phyloP scores from a whole-genome alignment of 495 filamentous ascomycete genomes.

The Neurospora sp. region DNA sequence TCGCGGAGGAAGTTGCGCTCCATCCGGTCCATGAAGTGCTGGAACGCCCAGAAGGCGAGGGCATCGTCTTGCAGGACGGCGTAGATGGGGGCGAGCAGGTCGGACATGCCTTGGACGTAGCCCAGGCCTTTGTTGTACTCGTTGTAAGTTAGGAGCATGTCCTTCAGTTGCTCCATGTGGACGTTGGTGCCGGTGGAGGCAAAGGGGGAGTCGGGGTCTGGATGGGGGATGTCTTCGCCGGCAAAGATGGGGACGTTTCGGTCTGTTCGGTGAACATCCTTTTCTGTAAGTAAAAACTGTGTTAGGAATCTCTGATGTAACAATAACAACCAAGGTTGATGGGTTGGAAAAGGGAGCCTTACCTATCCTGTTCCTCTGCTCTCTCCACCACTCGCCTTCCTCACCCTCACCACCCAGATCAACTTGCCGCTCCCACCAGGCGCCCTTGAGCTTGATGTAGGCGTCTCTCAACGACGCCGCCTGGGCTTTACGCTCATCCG shows the following conservation, averaged over 20 bases:
- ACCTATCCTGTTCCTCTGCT: conserved; percentile 91
- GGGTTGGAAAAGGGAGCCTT: conserved; percentile 20
- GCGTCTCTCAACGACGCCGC: conserved; percentile 83
- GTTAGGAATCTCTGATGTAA: conserved; percentile 4
- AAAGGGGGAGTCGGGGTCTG: conserved; percentile 93
- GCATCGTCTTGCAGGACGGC: conserved; percentile 30
- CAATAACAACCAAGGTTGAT: background rate
- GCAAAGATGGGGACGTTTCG: conserved; percentile 86
- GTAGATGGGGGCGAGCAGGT: conserved; percentile 77
- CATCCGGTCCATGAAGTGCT: conserved; percentile 93
- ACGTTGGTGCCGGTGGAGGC: conserved; percentile 87
- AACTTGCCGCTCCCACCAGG: conserved; percentile 93
- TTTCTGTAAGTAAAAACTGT: conserved; percentile 53
- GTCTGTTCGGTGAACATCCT: conserved; percentile 96
- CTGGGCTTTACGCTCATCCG: conserved; percentile 67
- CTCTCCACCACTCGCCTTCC: conserved; percentile 87
- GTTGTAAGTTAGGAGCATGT: conserved; percentile 97
- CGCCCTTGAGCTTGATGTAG: conserved; percentile 85
- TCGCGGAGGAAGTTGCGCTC: conserved; percentile 96
- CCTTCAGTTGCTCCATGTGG: conserved; percentile 96
- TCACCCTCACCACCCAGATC: conserved; percentile 66
- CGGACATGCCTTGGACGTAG: conserved; percentile 98
- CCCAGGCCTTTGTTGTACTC: conserved; percentile 89
- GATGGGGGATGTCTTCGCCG: conserved; percentile 96
- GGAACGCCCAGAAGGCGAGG: conserved; percentile 93